Evolutionary conservation across 2,329 filamentous ascomycete genomes (phyloP), one percentile per base, ranked within the genome.

Genomic region (Diaporthe nobilis): DNA sequence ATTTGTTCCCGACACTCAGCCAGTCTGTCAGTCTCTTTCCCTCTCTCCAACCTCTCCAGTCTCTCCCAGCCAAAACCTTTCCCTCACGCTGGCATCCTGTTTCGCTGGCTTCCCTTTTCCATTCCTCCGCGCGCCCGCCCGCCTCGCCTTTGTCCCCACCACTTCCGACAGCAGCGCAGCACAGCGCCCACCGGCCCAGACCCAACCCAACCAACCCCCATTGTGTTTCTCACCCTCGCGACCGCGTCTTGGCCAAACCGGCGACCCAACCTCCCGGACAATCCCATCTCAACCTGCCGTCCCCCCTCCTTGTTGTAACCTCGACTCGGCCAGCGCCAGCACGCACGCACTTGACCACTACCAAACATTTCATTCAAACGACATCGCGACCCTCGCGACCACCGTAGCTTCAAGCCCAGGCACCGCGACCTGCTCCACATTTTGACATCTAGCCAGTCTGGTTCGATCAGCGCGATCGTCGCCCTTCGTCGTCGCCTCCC

Each of bases 401-500:
- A 65, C 39, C 39, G 25, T 67, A 63, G 74, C 28, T 71, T 67
- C 71, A 39, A 53, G 22, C 34, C 34, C 65, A 71, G 74, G 34
- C 55, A 73, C 42, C 65, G 74, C 78, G 76, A 77, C 44, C 58
- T 68, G 77, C 77, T 77, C 78, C 76, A 76, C 77, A 77, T 47
- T 79, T 79, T 75, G 78, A 80, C 79, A 77, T 80, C 63, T 71
- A 51, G 39, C 71, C 65, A 71, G 74, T 61, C 75, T 76, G 75
- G 71, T 79, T 79, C 78, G 80, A 82, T 82, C 80, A 80, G 79
- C 81, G 81, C 80, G 80, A 82, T 82, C 81, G 78, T 77, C 81
- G 78, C 73, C 73, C 74, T 28, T 75, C 65, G 77, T 77, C 73
- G 72, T 77, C 77, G 76, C 68, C 77, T 73, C 76, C 60, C 72